These are phyloP conservation scores for Macrotyloma uniflorum DNA, from an alignment of 306 rosid species.

Conservation along the genomic window DNA sequence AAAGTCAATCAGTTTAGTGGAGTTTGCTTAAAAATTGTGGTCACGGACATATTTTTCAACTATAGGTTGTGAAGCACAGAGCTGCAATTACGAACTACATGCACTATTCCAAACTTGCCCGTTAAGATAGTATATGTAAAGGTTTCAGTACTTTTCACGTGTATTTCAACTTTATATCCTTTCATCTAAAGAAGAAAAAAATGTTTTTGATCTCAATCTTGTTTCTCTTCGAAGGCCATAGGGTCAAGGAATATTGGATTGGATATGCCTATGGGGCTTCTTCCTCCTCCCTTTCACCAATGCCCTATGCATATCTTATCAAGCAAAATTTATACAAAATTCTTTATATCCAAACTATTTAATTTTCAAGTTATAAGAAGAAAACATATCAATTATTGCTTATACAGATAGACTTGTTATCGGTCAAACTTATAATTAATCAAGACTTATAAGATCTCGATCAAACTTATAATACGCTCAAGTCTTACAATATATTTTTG, in stretches of 20 bases:
- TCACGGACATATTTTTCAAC: constrained; percentile 34
- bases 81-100: constrained; percentile 27
- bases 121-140: constrained; percentile 38
- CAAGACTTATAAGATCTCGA: no score
- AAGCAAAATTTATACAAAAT: neutral
- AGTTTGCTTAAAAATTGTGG: constrained; percentile 42
- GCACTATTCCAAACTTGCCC: constrained; percentile 50
- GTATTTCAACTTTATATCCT: constrained; percentile 46
- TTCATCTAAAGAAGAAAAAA: neutral
- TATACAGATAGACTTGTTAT: no score
- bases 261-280: constrained; percentile 5
- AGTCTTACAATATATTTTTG: no score
- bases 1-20: constrained; percentile 20
- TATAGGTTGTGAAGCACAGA: constrained; percentile 20
- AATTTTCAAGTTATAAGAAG: no score
- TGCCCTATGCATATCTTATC: neutral
- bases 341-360: no score
- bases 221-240: constrained; percentile 26
- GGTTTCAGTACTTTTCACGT: constrained; percentile 20
- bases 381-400: no score
- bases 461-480: no score
- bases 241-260: constrained; percentile 16
- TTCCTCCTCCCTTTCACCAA: neutral
- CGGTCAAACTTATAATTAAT: no score
- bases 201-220: constrained; percentile 9